Conservation (phyloP, 1,284 basidiomycete species). For the Marasmius tenuissimus region DNA sequence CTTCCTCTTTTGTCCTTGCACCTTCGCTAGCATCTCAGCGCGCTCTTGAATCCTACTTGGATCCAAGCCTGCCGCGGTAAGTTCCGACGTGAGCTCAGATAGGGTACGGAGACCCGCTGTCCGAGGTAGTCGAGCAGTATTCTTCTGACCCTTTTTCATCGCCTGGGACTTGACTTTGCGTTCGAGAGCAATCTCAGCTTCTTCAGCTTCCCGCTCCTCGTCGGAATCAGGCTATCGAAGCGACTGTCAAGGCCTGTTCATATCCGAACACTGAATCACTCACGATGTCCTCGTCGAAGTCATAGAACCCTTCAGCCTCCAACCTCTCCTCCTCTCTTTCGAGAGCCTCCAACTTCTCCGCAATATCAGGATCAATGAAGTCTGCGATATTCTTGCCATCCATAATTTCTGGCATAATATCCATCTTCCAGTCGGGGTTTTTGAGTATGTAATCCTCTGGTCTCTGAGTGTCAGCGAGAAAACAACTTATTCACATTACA, state of each 20-base stretch:
- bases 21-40: slow-evolving; percentile 81
- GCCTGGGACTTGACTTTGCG: slow-evolving; percentile 82
- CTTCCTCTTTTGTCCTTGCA: slow-evolving; percentile 74
- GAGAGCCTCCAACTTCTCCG: slow-evolving; percentile 93
- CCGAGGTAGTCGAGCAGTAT: slow-evolving; percentile 82
- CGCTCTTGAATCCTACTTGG: slow-evolving; percentile 87
- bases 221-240: slow-evolving; percentile 79
- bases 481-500: not conserved
- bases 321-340: slow-evolving; percentile 97
- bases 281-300: slow-evolving; percentile 84
- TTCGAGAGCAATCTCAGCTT: slow-evolving; percentile 63
- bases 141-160: slow-evolving; percentile 86
- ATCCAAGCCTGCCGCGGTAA: slow-evolving; percentile 89
- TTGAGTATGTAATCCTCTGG: slow-evolving; percentile 89
- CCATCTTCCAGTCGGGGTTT: slow-evolving; percentile 95
- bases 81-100: slow-evolving; percentile 77
- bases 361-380: slow-evolving; percentile 99
- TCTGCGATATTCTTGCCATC: slow-evolving; percentile 99
- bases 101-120: slow-evolving; percentile 88
- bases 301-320: slow-evolving; percentile 94
- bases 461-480: slow-evolving; percentile 13
- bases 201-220: slow-evolving; percentile 82
- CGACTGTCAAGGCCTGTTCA: slow-evolving; percentile 5
- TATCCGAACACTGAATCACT: slow-evolving; percentile 19
- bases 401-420: slow-evolving; percentile 95